Conservation (phyloP, 2,329 filamentous ascomycete species). For the Aspergillus melleus region DNA sequence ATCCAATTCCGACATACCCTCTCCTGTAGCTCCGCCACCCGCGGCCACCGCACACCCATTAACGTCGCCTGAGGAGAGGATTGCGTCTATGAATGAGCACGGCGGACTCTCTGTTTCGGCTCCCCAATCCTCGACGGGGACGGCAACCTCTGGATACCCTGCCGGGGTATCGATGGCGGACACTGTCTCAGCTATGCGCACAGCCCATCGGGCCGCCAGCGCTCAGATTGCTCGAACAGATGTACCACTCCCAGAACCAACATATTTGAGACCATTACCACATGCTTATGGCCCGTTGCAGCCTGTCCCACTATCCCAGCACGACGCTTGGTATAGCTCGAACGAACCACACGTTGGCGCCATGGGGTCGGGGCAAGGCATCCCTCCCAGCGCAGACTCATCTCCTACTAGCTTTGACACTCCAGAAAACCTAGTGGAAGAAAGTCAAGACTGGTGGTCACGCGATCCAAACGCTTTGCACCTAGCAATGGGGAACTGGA, state of each 20-base stretch:
- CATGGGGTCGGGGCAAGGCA: conserved; percentile 23
- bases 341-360: conserved; percentile 22
- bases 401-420: conserved; percentile 58
- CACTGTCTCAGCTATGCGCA: conserved; percentile 21
- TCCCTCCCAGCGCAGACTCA: conserved; percentile 41
- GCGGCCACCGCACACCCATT: conserved; percentile 19
- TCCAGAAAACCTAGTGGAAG: conserved; percentile 61
- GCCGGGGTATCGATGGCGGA: conserved; percentile 13
- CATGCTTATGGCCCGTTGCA: conserved; percentile 20
- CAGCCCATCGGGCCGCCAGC: conserved; percentile 18
- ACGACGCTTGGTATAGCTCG: conserved; percentile 36
- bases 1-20: conserved; percentile 27
- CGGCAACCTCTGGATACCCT: conserved; percentile 19
- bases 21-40: conserved; percentile 16
- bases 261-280: conserved; percentile 30
- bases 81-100: conserved; percentile 5
- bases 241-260: conserved; percentile 31
- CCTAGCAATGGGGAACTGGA: conserved; percentile 64
- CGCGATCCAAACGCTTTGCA: conserved; percentile 63
- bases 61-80: conserved; percentile 12
- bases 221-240: conserved; percentile 21
- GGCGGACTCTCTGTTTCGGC: conserved; percentile 10
- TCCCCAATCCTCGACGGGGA: conserved; percentile 12
- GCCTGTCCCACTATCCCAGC: conserved; percentile 25
- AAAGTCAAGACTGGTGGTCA: conserved; percentile 66